A percentile compares a stretch with the other conserved stretches of the same genome.
Evolutionary conservation across 2,329 filamentous ascomycete species (phyloP).

Genomic region (Aspergillus ustus): DNA sequence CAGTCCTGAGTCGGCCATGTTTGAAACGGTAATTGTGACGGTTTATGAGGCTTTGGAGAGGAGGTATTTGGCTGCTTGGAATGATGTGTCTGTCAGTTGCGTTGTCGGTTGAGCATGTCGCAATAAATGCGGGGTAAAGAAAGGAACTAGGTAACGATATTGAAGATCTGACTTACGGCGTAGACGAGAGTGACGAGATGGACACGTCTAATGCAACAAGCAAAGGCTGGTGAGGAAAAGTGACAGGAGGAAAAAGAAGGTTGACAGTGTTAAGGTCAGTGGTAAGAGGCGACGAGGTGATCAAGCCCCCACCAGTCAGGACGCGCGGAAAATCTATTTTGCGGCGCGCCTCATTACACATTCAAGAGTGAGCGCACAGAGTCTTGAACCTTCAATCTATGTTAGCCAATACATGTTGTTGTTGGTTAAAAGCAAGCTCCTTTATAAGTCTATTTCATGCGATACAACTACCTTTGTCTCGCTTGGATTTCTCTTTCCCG

Average conservation of each 20-base stretch:
- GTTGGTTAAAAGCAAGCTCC: neutral
- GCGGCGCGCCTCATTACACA: conserved; percentile 29
- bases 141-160: neutral
- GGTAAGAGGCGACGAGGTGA: conserved; percentile 21
- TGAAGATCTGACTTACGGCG: conserved; percentile 6
- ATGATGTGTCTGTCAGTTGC: conserved; percentile 1
- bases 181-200: neutral
- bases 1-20: conserved; percentile 43
- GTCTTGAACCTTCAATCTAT: neutral
- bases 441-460: neutral
- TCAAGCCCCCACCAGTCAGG: conserved; percentile 37
- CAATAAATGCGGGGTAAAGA: conserved; percentile 17
- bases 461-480: neutral
- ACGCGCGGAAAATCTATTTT: conserved; percentile 45
- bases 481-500: neutral
- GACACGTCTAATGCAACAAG: neutral
- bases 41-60: neutral
- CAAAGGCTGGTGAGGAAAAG: conserved; percentile 12
- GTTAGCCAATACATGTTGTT: neutral
- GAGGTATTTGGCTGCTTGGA: neutral
- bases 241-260: conserved; percentile 19
- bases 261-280: conserved; percentile 13
- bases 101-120: neutral
- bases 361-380: conserved; percentile 3
- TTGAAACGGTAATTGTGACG: conserved; percentile 30